Conservation (phyloP, 306 rosid species). For the Cotoneaster glaucophyllus region DNA sequence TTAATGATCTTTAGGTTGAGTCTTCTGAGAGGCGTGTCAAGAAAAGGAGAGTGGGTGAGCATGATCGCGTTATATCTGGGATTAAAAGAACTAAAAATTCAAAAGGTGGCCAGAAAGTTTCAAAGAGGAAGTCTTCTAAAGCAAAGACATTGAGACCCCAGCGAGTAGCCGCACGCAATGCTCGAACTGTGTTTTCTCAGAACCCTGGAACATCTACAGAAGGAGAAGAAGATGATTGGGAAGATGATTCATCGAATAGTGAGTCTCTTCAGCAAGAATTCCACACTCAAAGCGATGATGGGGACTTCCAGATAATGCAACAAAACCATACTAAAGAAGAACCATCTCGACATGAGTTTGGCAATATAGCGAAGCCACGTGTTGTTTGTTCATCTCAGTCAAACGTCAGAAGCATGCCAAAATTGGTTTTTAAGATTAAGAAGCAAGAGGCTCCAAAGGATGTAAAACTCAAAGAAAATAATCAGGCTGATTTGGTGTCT, state of each 20-base stretch:
- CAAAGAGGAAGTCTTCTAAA: constrained; percentile 49
- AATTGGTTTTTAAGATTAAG: constrained; percentile 61
- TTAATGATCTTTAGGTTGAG: constrained; percentile 39
- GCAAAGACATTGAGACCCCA: constrained; percentile 58
- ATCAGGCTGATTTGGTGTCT: constrained; percentile 25
- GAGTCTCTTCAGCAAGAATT: constrained; percentile 28
- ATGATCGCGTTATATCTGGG: constrained; percentile 39
- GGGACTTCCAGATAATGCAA: constrained; percentile 22
- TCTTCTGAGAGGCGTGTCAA: constrained; percentile 66
- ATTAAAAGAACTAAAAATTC: constrained; percentile 44
- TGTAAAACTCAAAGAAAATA: constrained; percentile 18
- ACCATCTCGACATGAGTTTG: constrained; percentile 24
- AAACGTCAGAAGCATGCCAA: constrained; percentile 34
- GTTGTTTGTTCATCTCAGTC: constrained; percentile 34
- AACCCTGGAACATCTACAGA: constrained; percentile 57
- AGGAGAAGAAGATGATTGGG: constrained; percentile 47
- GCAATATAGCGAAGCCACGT: constrained; percentile 28
- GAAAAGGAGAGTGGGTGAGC: constrained; percentile 65
- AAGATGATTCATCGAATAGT: constrained; percentile 54
- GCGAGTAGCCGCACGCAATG: constrained; percentile 66
- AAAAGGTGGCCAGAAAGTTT: constrained; percentile 35
- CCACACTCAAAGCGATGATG: constrained; percentile 31
- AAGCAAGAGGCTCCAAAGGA: constrained; percentile 43
- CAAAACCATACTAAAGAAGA: constrained; percentile 26
- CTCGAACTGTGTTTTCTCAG: constrained; percentile 61